Conservation (phyloP, 805 yeast genomes). For the Metschnikowia dekortorum region DNA sequence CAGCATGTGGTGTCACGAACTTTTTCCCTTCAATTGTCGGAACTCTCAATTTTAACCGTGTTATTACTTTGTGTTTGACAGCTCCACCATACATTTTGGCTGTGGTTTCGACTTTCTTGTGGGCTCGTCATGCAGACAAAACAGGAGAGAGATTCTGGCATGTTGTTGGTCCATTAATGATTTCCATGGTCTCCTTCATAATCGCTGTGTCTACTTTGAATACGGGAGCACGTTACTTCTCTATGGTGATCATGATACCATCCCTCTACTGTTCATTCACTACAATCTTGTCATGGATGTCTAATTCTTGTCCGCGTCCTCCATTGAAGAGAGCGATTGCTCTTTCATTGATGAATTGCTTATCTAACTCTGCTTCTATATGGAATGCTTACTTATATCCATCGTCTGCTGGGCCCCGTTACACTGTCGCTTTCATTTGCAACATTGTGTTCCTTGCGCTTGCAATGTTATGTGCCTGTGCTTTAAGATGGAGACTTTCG, state of each 20-base stretch:
- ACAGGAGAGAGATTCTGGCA: slow-evolving; percentile 54
- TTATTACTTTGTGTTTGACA: slow-evolving; percentile 51
- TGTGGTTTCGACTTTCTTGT: slow-evolving; percentile 45
- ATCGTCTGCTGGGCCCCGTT: slow-evolving; percentile 40
- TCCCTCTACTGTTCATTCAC: slow-evolving; percentile 52
- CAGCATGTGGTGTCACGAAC: slow-evolving; percentile 58
- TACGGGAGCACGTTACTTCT: slow-evolving; percentile 54
- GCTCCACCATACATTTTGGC: slow-evolving; percentile 57
- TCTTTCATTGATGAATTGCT: slow-evolving; percentile 52
- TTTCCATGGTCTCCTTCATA: slow-evolving; percentile 44
- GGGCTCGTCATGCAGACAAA: slow-evolving; percentile 54
- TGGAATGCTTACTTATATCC: slow-evolving; percentile 55
- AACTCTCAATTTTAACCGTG: slow-evolving; percentile 47
- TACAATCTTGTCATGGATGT: slow-evolving; percentile 50
- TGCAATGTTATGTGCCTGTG: slow-evolving; percentile 36
- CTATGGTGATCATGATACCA: slow-evolving; percentile 59
- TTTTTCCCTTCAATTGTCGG: slow-evolving; percentile 59
- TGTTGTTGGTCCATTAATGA: slow-evolving; percentile 37
- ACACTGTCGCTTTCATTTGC: slow-evolving; percentile 43
- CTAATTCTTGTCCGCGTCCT: slow-evolving; percentile 53
- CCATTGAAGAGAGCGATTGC: slow-evolving; percentile 58
- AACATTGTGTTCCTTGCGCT: slow-evolving; percentile 44
- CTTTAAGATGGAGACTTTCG: slow-evolving; percentile 35
- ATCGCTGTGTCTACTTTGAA: slow-evolving; percentile 47
- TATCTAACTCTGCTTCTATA: slow-evolving; percentile 53